Evolutionary conservation across 805 yeast species (phyloP), one percentile per base, ranked within the genome.

Genomic region (Sugiyamaella valdiviana): DNA sequence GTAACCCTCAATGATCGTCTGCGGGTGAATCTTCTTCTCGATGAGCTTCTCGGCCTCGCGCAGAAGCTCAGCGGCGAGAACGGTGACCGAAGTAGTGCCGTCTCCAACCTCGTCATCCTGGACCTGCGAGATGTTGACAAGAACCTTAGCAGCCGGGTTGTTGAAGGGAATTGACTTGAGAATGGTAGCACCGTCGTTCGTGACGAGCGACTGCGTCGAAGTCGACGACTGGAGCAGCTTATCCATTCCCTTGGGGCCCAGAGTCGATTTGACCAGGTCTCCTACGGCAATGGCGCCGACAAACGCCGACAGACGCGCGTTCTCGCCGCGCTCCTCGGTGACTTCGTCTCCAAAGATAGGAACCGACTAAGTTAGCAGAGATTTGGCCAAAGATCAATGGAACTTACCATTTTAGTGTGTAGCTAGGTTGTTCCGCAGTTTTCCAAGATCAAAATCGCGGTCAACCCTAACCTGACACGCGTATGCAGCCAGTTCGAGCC

Each of bases 261-360:
- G 72, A 2, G 99, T 85, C 24, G 89, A 74, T 68, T 91, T 91
- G 41, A 91, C 99, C 52, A 93, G 76, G 67, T 93, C 99, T 45
- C 99, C 99, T 32, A 93, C 99, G 37, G 99, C 99, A 64, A 93
- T 91, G 56, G 99, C 99, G 43, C 99, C 99, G 9, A 93, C 95
- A 67, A 93, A 93, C 2, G 99, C 88, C 5, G 96, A 86, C 73
- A 91, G 75, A 17, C 99, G 89, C 46, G 99, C 99, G 69, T 91
- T 90, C 69, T 93, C 99, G 40, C 93, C 99, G 63, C 97, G 80
- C 71, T 91, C 99, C 70, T 91, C 99, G 5, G 93, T 85, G 48
- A 91, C 98, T 68, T 91, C 96, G 65, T 93, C 98, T 53, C 96
- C 95, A 70, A 93, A 88, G 63, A 91, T 90, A 59, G 90, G 91